phyloP scores from a whole-genome alignment of 345 rosid species.

The Eucalyptus curtisii region DNA sequence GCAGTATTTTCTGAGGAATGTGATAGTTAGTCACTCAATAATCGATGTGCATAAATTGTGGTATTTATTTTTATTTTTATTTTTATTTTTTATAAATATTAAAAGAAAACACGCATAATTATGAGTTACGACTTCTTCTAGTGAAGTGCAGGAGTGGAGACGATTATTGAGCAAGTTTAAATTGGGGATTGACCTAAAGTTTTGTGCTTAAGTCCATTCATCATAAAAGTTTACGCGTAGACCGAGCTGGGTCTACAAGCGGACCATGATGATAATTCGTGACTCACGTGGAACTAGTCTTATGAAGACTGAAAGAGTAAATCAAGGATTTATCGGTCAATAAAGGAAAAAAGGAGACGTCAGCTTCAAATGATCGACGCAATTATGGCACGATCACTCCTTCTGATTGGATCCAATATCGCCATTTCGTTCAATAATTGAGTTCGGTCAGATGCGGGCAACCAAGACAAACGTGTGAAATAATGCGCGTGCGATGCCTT shows the following conservation, averaged over 20 bases:
- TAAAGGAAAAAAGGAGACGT: not conserved
- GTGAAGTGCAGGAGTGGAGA: not conserved
- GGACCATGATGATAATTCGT: not conserved
- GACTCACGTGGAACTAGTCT: not conserved
- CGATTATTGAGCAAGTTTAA: not conserved
- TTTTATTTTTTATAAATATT: no score
- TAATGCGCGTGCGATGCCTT: not conserved
- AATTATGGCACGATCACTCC: not conserved
- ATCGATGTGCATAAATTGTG: not conserved
- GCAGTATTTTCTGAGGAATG: not conserved
- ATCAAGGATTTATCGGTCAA: not conserved
- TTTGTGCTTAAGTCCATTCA: not conserved
- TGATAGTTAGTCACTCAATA: not conserved
- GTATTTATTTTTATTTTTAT: no score
- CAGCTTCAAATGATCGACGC: not conserved
- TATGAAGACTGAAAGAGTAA: not conserved
- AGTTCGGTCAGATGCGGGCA: not conserved
- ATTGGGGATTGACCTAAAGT: not conserved
- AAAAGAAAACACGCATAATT: not conserved
- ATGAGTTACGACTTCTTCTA: not conserved
- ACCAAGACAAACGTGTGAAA: not conserved
- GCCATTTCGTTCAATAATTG: not conserved
- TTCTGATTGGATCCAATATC: not conserved
- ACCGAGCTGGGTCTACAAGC: not conserved
- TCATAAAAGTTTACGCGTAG: not conserved